phyloP scores from a whole-genome alignment of 2,329 filamentous ascomycete genomes.

The Colletotrichum higginsianum region DNA sequence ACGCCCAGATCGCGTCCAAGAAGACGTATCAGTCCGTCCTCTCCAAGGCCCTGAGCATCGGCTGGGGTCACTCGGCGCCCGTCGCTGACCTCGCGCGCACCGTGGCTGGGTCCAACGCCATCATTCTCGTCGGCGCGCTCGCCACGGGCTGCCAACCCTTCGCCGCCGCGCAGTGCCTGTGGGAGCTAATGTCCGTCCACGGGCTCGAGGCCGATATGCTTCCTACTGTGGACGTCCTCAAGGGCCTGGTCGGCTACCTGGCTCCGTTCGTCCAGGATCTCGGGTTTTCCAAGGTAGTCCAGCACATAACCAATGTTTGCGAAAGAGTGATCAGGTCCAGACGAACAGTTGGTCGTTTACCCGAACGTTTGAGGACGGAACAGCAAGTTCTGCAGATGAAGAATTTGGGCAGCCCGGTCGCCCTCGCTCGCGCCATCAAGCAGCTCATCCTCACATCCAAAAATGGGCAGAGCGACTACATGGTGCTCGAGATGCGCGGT shows the following conservation, averaged over 20 bases:
- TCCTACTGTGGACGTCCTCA: background rate
- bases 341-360: background rate
- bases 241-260: background rate
- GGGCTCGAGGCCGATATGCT: background rate
- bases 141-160: accelerated
- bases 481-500: background rate
- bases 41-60: background rate
- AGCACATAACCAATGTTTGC: background rate
- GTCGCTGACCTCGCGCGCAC: conserved; percentile 5
- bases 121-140: background rate
- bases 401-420: background rate
- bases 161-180: background rate
- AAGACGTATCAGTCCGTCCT: background rate
- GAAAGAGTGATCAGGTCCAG: background rate
- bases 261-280: background rate
- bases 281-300: conserved; percentile 7
- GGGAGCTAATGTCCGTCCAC: background rate
- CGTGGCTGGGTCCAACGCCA: background rate
- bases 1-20: background rate
- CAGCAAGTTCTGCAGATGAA: background rate
- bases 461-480: background rate
- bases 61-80: background rate
- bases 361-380: background rate
- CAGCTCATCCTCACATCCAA: background rate
- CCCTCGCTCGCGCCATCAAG: background rate